A percentile compares a stretch with the other conserved stretches of the same genome.
Evolutionary conservation across 352 stramenopile genomes (phyloP).

Genomic region (Globisporangium iwayamae): DNA sequence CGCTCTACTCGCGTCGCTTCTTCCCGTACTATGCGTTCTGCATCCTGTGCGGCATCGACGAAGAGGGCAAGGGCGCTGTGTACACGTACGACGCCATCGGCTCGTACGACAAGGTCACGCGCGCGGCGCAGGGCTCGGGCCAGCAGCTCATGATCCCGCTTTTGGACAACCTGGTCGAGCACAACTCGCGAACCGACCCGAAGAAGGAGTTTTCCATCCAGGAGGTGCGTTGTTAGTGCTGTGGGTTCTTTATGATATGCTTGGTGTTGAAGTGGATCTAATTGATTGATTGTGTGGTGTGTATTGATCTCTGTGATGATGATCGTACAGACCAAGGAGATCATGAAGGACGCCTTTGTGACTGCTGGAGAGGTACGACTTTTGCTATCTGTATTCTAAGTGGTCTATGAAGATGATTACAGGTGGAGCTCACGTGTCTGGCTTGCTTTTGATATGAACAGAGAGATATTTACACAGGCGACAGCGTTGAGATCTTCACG

Average conservation of each 20-base stretch:
- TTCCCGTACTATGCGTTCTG: slow-evolving; percentile 99
- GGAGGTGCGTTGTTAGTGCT: slow-evolving; percentile 49
- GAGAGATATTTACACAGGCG: slow-evolving; percentile 99
- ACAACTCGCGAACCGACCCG: slow-evolving; percentile 88
- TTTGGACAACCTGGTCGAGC: slow-evolving; percentile 96
- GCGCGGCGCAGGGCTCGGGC: slow-evolving; percentile 85
- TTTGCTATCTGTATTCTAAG: neutral
- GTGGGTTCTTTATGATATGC: neutral
- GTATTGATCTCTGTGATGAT: neutral
- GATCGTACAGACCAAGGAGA: slow-evolving; percentile 85
- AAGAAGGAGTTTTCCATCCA: slow-evolving; percentile 89
- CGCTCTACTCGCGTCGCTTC: slow-evolving; percentile 97
- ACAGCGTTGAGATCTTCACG: slow-evolving; percentile 97
- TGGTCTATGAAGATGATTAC: neutral
- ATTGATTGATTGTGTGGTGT: neutral
- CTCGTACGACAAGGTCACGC: slow-evolving; percentile 77
- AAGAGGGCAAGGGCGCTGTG: slow-evolving; percentile 94
- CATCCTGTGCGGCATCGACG: slow-evolving; percentile 95
- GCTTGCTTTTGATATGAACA: slow-evolving; percentile 17
- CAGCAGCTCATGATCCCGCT: slow-evolving; percentile 98
- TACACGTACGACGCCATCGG: slow-evolving; percentile 99
- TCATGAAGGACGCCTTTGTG: slow-evolving; percentile 99
- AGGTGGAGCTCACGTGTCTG: slow-evolving; percentile 4
- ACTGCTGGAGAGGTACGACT: slow-evolving; percentile 91
- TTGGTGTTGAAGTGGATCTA: neutral